A percentile compares a stretch with the other conserved stretches of the same genome.
Conservation (phyloP, 1,284 basidiomycete species). For the Xanthoconium separans region DNA sequence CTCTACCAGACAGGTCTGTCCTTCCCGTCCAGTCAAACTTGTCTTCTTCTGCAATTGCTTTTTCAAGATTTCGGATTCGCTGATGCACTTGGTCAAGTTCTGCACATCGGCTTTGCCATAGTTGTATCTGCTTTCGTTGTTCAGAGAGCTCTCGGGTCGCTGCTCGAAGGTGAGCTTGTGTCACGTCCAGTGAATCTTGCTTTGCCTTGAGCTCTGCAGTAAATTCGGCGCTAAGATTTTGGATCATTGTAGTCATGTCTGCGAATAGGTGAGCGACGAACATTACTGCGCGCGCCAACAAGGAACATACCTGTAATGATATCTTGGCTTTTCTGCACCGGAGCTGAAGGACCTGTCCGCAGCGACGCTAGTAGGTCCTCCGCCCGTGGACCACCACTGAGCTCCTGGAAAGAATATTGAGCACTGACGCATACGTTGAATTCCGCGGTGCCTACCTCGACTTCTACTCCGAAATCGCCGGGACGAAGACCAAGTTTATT, state of each 20-base stretch:
- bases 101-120: constrained; percentile 67
- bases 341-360: constrained; percentile 66
- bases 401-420: constrained; percentile 47
- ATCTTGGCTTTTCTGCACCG: constrained; percentile 87
- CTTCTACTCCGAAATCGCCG: constrained; percentile 91
- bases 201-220: constrained; percentile 83
- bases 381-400: constrained; percentile 64
- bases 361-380: constrained; percentile 76
- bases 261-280: constrained; percentile 8
- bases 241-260: constrained; percentile 88
- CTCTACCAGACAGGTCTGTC: constrained; percentile 61
- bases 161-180: constrained; percentile 83
- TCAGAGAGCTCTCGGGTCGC: constrained; percentile 90
- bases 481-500: constrained; percentile 95
- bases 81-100: constrained; percentile 79
- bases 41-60: constrained; percentile 75
- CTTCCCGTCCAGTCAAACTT: constrained; percentile 87
- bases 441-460: constrained; percentile 58
- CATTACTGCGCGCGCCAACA: not conserved
- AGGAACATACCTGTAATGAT: constrained; percentile 71
- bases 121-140: constrained; percentile 79
- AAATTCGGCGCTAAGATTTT: constrained; percentile 77
- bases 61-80: constrained; percentile 78
- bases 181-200: constrained; percentile 82
- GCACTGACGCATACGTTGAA: not conserved